These are phyloP conservation scores for Margaritispora aquatica DNA, from an alignment of 495 filamentous ascomycete genomes.

Conservation along the genomic window DNA sequence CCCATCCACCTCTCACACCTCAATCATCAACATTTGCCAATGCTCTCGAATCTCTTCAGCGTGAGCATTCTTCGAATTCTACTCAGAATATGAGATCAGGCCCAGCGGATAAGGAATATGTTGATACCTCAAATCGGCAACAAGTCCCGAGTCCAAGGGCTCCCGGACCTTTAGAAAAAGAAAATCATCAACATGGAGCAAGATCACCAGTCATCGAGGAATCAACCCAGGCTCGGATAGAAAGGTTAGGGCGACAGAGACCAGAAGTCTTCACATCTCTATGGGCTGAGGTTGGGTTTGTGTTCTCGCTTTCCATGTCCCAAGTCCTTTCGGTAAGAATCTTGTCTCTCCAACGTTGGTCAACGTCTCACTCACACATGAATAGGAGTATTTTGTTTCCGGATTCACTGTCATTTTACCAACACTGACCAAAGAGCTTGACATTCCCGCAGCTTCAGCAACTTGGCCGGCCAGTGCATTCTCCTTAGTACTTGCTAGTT, in stretches of 20 bases:
- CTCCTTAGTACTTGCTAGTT: slow-evolving; percentile 64
- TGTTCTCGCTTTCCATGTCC: slow-evolving; percentile 66
- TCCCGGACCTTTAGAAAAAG: slow-evolving; percentile 8
- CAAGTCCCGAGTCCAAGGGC: background rate
- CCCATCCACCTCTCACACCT: background rate
- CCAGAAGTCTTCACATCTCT: slow-evolving; percentile 56
- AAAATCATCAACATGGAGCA: background rate
- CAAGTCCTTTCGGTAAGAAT: slow-evolving; percentile 59
- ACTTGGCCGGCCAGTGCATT: slow-evolving; percentile 82
- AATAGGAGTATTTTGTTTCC: slow-evolving; percentile 72
- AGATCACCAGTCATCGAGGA: slow-evolving; percentile 15
- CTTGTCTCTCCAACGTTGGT: background rate
- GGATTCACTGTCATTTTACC: slow-evolving; percentile 83
- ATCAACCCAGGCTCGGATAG: slow-evolving; percentile 39
- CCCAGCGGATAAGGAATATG: background rate
- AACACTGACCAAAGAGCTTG: slow-evolving; percentile 51
- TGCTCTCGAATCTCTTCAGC: background rate
- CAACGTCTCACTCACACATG: background rate
- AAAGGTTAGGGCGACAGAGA: slow-evolving; percentile 63
- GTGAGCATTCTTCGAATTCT: background rate
- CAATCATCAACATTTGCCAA: background rate
- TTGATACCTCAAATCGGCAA: background rate
- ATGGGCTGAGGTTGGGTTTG: slow-evolving; percentile 62
- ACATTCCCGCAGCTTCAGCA: slow-evolving; percentile 55
- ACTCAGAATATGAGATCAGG: background rate